Base-by-base conservation (phyloP, 768 basidiomycete species). In the Roridomyces roridus region DNA sequence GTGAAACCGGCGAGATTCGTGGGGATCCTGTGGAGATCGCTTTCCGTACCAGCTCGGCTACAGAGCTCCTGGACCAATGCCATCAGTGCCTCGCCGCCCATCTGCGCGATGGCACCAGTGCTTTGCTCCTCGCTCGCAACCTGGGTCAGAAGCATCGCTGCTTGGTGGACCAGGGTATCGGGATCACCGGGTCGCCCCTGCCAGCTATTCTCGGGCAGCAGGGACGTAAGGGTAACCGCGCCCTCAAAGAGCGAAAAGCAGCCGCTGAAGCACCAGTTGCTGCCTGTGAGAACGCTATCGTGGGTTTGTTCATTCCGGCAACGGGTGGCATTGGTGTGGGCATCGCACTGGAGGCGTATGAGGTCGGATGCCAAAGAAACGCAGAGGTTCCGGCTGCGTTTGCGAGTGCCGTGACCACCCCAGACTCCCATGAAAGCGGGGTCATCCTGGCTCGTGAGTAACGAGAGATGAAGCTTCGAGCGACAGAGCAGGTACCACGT, bases 181-280 rank as follows among this genome's bases (percentile, higher is more conserved):
- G 76, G 74, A 50, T 79, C 79, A 2, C 53, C 56, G 26, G 70
- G 67, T 62, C 74, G 72, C 42, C 72, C 72, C 42, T 74, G 70
- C 64, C 73, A 75, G 37, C 77, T 75, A 39, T 69, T 68, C 48
- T 77, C 76, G 15, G 77, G 68, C 47, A 79, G 62, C 12, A 73
- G 76, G 21, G 77, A 76, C 31, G 77, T 68, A 20, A 83, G 74
- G 53, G 77, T 77, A 49, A 83, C 74, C 15, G 77, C 73, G 25
- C 77, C 79, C 64, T 83, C 81, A 58, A 80, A 78, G 11, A 81
- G 68, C 8, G 77, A 74, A 63, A 76, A 74, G 55, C 75, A 79
- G 6, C 77, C 78, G 55, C 74, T 74, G 57, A 79, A 80, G 49
- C 72, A 72, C 77, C 77, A 80, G 55, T 67, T 69, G 57, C 59